Evolutionary conservation across 1,284 basidiomycete genomes (phyloP).

Genomic region (Taiwanofungus camphoratus): DNA sequence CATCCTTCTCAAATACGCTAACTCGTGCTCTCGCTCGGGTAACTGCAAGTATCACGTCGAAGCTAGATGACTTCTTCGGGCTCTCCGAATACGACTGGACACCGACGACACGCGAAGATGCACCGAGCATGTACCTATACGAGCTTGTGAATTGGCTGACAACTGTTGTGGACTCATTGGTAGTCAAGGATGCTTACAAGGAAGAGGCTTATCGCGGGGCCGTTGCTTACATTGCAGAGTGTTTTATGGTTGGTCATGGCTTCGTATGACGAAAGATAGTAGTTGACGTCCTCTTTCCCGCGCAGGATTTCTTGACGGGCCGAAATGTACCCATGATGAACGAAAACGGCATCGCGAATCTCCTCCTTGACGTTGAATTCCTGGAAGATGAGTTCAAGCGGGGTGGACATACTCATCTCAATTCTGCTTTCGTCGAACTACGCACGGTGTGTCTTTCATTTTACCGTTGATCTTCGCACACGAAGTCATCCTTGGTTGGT

Average conservation of each 20-base stretch:
- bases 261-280: neutral
- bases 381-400: constrained; percentile 77
- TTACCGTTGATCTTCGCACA: constrained; percentile 1
- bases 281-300: constrained; percentile 9
- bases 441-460: constrained; percentile 54
- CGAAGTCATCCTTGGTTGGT: constrained; percentile 11
- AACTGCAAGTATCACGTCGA: constrained; percentile 79
- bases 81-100: constrained; percentile 95
- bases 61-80: constrained; percentile 96
- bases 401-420: constrained; percentile 66
- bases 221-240: constrained; percentile 79
- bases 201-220: constrained; percentile 86
- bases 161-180: constrained; percentile 91
- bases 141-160: constrained; percentile 96
- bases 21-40: constrained; percentile 74
- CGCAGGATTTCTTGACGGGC: constrained; percentile 74
- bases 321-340: constrained; percentile 78
- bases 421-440: constrained; percentile 76
- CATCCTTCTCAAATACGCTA: constrained; percentile 69
- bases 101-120: constrained; percentile 57
- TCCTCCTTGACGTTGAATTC: constrained; percentile 80
- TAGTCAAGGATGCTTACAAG: constrained; percentile 82
- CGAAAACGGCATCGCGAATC: constrained; percentile 81
- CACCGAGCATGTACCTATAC: constrained; percentile 89
- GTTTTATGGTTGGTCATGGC: constrained; percentile 62